Conservation (phyloP, 176 grass and related monocot species). For the Chloris gayana region DNA sequence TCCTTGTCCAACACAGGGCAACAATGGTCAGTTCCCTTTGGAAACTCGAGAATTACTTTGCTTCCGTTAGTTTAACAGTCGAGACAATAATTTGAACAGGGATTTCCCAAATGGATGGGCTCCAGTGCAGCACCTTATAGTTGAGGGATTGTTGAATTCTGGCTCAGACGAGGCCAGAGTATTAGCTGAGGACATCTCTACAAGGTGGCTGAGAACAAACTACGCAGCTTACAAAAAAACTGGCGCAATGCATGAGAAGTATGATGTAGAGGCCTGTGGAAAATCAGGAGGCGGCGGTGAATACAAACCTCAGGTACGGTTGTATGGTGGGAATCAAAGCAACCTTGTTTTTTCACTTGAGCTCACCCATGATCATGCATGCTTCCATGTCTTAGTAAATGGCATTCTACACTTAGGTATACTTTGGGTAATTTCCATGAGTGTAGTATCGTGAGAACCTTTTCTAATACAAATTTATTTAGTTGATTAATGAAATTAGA, state of each 20-base stretch:
- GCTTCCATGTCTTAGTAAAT: background rate
- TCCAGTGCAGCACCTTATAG: constrained; percentile 88
- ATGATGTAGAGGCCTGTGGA: constrained; percentile 67
- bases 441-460: background rate
- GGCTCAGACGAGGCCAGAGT: constrained; percentile 74
- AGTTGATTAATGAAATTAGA: background rate
- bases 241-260: constrained; percentile 89
- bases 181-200: constrained; percentile 71
- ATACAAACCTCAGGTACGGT: constrained; percentile 87
- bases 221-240: constrained; percentile 69
- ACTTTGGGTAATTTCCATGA: background rate
- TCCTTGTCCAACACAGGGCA: constrained; percentile 74
- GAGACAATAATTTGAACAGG: constrained; percentile 48
- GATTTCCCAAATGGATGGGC: constrained; percentile 98
- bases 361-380: background rate
- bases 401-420: background rate
- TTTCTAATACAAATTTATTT: background rate
- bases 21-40: constrained; percentile 67
- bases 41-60: background rate
- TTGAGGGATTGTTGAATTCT: constrained; percentile 70
- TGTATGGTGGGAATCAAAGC: background rate
- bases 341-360: background rate
- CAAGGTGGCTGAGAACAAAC: constrained; percentile 94
- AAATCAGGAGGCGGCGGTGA: constrained; percentile 76
- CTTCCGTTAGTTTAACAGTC: background rate